Base-by-base conservation (phyloP, 2,329 filamentous ascomycete species). In the Hymenoscyphus fraxineus region DNA sequence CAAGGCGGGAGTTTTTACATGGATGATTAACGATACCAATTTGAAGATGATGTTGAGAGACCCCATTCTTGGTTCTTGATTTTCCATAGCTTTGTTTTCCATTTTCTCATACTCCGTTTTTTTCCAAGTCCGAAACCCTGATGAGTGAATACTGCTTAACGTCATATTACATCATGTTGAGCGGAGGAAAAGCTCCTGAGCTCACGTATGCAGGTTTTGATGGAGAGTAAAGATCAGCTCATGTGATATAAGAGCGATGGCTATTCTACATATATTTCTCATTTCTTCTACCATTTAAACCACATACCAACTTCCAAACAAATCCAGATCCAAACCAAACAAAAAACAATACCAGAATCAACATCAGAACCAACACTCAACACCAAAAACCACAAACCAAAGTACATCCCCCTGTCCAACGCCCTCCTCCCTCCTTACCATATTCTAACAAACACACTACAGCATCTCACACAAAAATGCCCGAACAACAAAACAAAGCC, bases 401-500 rank as follows among this genome's bases (percentile, higher is more conserved):
- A 31, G 47, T 27, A 54, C 5, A 7, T 7, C 35, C 47, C 13
- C n/a, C 19, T 54, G 9, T 12, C 19, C 47, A 22, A 51, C 5
- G 1, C 4, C 16, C n/a, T 9, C 16, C 4, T 2, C 19, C 19
- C 2, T 6, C 47, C 10, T 27, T 10, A 13, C 19, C 44, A 9
- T 10, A 51, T 3, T 47, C 6, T 47, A 47, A 47, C n/a, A 22
- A 47, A 35, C 6, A 35, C 35, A 6, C 5, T 19, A 19, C 44
- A 47, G 44, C 10, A 9, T 22, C 16, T 22, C 44, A 4, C 2
- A 3, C 44, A 47, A 19, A 41, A 22, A 22, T 47, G n/a, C n/a
- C 44, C 7, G n/a, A 19, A 47, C 47, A 72, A 63, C 62, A 73
- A 67, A 76, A 77, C 78, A 91, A 91, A 77, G 75, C 80, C 68